Evolutionary conservation across 2,329 filamentous ascomycete species (phyloP).

Genomic region (Phialophora tarda): DNA sequence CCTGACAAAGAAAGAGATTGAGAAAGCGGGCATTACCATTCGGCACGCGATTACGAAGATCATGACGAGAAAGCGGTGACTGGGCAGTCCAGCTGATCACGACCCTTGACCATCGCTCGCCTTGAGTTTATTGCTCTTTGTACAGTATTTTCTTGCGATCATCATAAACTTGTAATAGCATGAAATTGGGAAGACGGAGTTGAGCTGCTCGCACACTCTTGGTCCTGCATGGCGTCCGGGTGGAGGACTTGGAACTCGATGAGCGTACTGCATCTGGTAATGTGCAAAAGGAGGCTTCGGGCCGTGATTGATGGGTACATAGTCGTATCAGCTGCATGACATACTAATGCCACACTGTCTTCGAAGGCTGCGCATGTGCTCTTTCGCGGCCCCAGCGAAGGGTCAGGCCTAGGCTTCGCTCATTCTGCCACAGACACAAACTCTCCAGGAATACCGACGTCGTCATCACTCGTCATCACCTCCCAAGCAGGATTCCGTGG

Average conservation of each 20-base stretch:
- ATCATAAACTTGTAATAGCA: conserved; percentile 6
- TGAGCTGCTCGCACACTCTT: not conserved
- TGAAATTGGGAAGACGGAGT: not conserved
- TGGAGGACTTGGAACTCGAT: not conserved
- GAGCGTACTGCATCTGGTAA: not conserved
- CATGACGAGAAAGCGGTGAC: conserved; percentile 64
- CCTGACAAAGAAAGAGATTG: conserved; percentile 89
- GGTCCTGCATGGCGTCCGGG: not conserved
- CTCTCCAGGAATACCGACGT: not conserved
- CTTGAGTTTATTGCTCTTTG: not conserved
- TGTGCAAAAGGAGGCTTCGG: not conserved
- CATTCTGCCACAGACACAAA: not conserved
- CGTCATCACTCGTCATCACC: not conserved
- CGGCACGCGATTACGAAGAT: conserved; percentile 94
- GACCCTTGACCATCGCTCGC: not conserved
- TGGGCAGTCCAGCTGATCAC: not conserved
- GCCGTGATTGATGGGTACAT: not conserved
- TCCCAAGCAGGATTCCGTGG: not conserved
- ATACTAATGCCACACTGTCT: not conserved
- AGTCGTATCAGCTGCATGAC: not conserved
- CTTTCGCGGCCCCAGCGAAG: not conserved
- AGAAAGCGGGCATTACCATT: conserved; percentile 87
- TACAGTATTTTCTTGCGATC: not conserved
- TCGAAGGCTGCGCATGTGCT: not conserved
- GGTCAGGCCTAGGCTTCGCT: not conserved